These are phyloP conservation scores for Cladobotryum mycophilum DNA, from an alignment of 2,329 filamentous ascomycete genomes.

Conservation along the genomic window DNA sequence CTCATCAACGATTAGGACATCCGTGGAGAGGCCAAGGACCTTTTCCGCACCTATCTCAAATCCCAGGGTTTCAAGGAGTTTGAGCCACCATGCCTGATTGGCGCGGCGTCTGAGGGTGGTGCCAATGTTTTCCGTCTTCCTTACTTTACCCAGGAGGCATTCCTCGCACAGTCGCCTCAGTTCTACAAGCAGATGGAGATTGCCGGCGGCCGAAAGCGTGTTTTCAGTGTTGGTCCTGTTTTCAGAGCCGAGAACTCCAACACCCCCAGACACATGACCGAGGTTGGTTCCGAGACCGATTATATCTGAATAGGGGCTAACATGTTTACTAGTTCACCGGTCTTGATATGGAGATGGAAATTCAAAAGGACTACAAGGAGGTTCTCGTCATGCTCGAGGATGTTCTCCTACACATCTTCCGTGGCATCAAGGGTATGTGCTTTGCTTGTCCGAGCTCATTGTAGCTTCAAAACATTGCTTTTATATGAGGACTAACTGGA, in stretches of 20 bases:
- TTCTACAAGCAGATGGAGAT: constrained; percentile 88
- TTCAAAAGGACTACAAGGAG: constrained; percentile 71
- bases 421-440: constrained; percentile 48
- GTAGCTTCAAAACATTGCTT: neutral
- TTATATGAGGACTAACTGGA: neutral
- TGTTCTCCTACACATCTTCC: constrained; percentile 73
- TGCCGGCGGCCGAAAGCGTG: constrained; percentile 68
- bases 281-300: constrained; percentile 36
- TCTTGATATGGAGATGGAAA: constrained; percentile 87
- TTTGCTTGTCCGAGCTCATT: neutral
- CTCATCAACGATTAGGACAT: constrained; percentile 19
- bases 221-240: constrained; percentile 73
- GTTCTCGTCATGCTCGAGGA: constrained; percentile 66
- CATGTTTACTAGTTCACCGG: constrained; percentile 60
- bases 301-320: neutral
- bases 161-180: constrained; percentile 72
- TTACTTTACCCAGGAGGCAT: constrained; percentile 83
- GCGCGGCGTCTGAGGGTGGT: constrained; percentile 86
- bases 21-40: constrained; percentile 53
- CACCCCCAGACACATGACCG: constrained; percentile 78
- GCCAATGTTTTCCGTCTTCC: constrained; percentile 84
- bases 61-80: constrained; percentile 72
- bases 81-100: constrained; percentile 84
- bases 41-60: constrained; percentile 76
- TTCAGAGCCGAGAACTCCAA: constrained; percentile 85